phyloP scores from a whole-genome alignment of 192 early-diverging fungal species.

The Podochytrium sp. region DNA sequence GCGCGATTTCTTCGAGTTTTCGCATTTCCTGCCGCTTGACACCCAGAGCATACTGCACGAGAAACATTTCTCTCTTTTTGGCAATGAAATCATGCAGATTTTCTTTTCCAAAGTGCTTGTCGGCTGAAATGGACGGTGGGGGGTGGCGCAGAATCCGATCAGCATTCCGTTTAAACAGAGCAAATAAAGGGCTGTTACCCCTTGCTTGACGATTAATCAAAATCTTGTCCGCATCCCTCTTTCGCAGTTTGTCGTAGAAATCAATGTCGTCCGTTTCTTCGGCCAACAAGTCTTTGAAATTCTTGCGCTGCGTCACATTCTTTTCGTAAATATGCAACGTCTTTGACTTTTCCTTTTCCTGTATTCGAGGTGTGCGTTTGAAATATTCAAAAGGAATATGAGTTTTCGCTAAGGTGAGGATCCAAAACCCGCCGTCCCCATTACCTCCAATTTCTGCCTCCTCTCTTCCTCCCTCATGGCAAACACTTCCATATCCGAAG shows the following conservation, averaged over 20 bases:
- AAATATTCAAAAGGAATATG: too few relatives aligned
- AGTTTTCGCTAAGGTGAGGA: neutral
- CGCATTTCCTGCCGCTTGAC: constrained; percentile 63
- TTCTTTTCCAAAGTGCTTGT: constrained; percentile 59
- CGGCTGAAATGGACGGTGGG: constrained; percentile 60
- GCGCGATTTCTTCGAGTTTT: constrained; percentile 63
- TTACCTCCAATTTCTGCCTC: constrained; percentile 46
- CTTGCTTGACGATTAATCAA: constrained; percentile 50
- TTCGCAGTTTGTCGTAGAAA: constrained; percentile 53
- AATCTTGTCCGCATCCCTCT: constrained; percentile 56
- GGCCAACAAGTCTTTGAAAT: constrained; percentile 58
- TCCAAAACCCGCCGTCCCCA: neutral
- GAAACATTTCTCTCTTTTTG: constrained; percentile 66
- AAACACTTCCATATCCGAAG: constrained; percentile 60
- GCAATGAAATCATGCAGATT: constrained; percentile 63
- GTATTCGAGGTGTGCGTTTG: too few relatives aligned
- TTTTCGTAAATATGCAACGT: constrained; percentile 55
- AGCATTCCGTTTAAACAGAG: neutral
- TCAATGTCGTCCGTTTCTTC: constrained; percentile 58
- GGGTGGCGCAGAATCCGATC: constrained; percentile 27
- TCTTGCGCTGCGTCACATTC: constrained; percentile 47
- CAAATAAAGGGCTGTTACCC: constrained; percentile 34
- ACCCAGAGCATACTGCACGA: constrained; percentile 62
- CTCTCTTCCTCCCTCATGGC: constrained; percentile 55
- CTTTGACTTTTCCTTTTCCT: constrained; percentile 53